Evolutionary conservation across 73 alveolate genomes (phyloP).

Genomic region (Paramecium pentaurelia): DNA sequence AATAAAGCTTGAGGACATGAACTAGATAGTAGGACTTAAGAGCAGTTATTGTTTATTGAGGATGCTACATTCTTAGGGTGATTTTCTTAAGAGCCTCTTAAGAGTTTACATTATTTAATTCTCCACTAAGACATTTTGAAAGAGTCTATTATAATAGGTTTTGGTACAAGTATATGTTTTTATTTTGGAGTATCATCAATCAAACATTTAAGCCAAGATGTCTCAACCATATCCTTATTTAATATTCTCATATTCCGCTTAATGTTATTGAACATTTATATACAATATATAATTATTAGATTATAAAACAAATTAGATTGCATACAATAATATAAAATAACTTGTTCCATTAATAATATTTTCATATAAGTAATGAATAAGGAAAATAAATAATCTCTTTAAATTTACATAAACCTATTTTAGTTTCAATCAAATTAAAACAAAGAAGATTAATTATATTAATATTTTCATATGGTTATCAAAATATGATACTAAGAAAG

Average conservation of each 20-base stretch:
- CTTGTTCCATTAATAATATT: background rate
- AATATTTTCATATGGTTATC: background rate
- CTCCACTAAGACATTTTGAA: background rate
- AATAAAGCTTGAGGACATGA: background rate
- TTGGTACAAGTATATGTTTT: background rate
- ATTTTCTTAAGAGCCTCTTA: background rate
- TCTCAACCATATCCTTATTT: slow-evolving; percentile 9
- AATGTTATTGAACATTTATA: background rate
- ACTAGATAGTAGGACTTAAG: background rate
- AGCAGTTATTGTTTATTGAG: background rate
- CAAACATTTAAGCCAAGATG: slow-evolving; percentile 37
- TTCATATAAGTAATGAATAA: background rate
- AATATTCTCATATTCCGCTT: background rate
- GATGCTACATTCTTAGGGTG: background rate
- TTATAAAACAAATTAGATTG: background rate
- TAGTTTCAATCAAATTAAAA: background rate
- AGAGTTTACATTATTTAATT: background rate
- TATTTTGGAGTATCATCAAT: slow-evolving; percentile 20
- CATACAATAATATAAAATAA: background rate
- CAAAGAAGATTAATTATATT: background rate
- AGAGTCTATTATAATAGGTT: background rate
- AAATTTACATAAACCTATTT: background rate
- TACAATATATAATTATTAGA: background rate
- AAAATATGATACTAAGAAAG: background rate
- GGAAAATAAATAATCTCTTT: background rate